Conservation (phyloP, 2,329 filamentous ascomycete genomes). For the Trichoderma atrobrunneum region DNA sequence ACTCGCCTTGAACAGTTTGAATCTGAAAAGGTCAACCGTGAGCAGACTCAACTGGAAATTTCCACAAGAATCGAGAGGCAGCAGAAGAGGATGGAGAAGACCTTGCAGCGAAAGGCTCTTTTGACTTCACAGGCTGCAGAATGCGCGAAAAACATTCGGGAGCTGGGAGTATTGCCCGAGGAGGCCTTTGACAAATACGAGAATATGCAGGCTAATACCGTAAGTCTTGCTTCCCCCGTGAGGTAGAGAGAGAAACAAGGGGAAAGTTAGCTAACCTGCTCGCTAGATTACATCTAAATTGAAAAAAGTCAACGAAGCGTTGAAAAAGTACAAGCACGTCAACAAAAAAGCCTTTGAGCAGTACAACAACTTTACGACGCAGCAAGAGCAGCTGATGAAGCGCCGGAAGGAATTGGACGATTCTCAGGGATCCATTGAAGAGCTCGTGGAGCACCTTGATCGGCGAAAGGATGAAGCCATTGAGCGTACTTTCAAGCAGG, state of each 20-base stretch:
- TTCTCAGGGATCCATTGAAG: conserved; percentile 83
- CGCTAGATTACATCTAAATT: conserved; percentile 61
- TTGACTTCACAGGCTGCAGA: conserved; percentile 75
- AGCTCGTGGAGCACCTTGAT: conserved; percentile 88
- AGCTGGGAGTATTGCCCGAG: conserved; percentile 88
- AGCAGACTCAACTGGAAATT: conserved; percentile 72
- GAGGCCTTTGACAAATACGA: conserved; percentile 92
- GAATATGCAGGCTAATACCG: conserved; percentile 73
- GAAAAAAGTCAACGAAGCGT: conserved; percentile 84
- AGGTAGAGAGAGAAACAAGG: too few relatives aligned
- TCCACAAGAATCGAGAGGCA: conserved; percentile 76
- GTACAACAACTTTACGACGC: conserved; percentile 93
- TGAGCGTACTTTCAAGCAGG: conserved; percentile 97
- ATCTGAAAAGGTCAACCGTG: conserved; percentile 57
- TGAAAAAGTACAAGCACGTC: conserved; percentile 96
- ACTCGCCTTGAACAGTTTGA: conserved; percentile 56
- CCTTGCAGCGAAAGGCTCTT: conserved; percentile 80
- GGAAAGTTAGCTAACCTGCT: conserved; percentile 17
- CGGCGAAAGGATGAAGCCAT: conserved; percentile 97
- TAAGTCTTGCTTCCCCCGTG: conserved; percentile 39
- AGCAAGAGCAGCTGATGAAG: conserved; percentile 81
- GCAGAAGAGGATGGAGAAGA: conserved; percentile 89
- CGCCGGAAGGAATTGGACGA: conserved; percentile 84
- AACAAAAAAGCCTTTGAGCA: conserved; percentile 99
- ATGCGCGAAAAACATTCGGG: conserved; percentile 83